These are phyloP conservation scores for Salvia sclarea DNA, from an alignment of 305 asterid species.

Conservation along the genomic window DNA sequence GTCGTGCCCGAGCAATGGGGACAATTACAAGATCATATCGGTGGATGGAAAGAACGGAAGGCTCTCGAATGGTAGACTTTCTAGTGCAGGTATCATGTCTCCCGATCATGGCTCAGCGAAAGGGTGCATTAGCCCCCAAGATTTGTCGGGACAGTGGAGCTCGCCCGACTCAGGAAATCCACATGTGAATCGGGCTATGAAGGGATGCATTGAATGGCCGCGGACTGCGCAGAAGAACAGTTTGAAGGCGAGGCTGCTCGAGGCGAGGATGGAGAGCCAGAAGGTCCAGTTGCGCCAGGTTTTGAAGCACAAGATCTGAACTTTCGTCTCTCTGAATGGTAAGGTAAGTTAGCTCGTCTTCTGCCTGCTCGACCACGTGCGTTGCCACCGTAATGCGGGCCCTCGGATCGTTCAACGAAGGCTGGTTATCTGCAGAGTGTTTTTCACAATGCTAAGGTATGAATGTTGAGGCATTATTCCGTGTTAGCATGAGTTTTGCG, in stretches of 20 bases:
- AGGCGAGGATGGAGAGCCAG: slow-evolving; percentile 81
- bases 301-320: slow-evolving; percentile 78
- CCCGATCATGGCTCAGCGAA: slow-evolving; percentile 51
- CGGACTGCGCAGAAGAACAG: slow-evolving; percentile 62
- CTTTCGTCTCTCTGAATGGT: neutral
- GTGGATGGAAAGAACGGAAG: slow-evolving; percentile 60
- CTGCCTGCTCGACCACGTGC: neutral
- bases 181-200: slow-evolving; percentile 56
- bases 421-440: slow-evolving; percentile 5
- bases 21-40: slow-evolving; percentile 56
- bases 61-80: slow-evolving; percentile 56
- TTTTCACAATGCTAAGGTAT: neutral
- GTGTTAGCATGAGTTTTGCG: slow-evolving; percentile 24
- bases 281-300: slow-evolving; percentile 92
- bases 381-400: neutral
- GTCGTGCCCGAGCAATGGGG: slow-evolving; percentile 57
- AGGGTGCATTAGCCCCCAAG: slow-evolving; percentile 54
- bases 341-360: neutral
- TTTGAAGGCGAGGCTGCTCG: slow-evolving; percentile 74
- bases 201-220: slow-evolving; percentile 95
- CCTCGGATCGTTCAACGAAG: neutral
- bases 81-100: slow-evolving; percentile 52
- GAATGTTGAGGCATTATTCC: slow-evolving; percentile 13
- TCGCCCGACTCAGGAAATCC: slow-evolving; percentile 63
- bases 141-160: slow-evolving; percentile 62